Base-by-base conservation (phyloP, 2,329 filamentous ascomycete species). In the Aspergillus fumigatiaffinis region DNA sequence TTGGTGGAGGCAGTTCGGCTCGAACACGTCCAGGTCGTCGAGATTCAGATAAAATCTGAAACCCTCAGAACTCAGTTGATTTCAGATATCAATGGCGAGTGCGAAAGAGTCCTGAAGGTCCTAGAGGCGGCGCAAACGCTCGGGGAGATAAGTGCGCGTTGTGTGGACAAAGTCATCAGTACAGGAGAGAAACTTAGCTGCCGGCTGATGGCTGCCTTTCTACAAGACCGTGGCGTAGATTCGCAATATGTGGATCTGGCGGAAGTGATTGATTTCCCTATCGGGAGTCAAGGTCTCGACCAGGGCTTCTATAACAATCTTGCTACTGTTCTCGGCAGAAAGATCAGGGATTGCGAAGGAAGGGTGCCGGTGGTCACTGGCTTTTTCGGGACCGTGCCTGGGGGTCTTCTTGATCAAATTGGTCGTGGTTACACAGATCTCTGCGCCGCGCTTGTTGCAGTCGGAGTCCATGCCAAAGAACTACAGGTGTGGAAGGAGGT, bases 401-500 rank as follows among this genome's bases (percentile, higher is more conserved):
- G 92, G 14, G 93, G 92, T 60, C 82, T 99, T 56, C 85, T 99
- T 66, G 90, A 93, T 66, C 89, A 95, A 66, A 90, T 99, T 62
- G 94, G 94, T 21, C 88, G 94, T 66, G 94, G 94, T 29, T 99
- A 99, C 76, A 97, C 94, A 9, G 94, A 99, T 75, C 84, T 99
- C 50, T 97, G 94, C 73, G 93, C 94, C 12, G 92, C 94, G 5
- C 81, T 99, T 17, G 88, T 92, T 52, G 92, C 94, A 1, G 93
- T 99, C 9, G 93, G 92, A 3, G 79, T 95, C n/a, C 81, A 85
- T 66, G 94, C 94, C 0, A 80, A 88, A 54, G 94, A 99, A 74
- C 82, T 99, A 53, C 94, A 99, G 75, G 90, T 99, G 62, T 97
- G 94, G 94, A 99, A 99, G 79, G 94, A 99, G 73, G 94, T 99